Evolutionary conservation across 192 early-diverging fungal genomes (phyloP).

Genomic region (Chytriomyces sp.): DNA sequence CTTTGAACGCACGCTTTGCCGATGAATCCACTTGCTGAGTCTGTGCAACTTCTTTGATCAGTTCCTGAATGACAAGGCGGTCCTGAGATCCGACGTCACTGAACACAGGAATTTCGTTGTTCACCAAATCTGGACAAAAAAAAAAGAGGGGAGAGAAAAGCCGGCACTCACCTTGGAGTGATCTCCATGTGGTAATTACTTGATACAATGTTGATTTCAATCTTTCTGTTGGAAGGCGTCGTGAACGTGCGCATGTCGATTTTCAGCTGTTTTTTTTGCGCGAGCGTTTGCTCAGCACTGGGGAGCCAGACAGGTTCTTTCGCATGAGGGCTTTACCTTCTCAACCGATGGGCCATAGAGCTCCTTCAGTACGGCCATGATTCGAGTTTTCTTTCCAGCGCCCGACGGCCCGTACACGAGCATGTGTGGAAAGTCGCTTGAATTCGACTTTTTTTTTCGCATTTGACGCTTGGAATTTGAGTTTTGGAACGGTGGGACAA

Average conservation of each 20-base stretch:
- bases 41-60: slow-evolving; percentile 97
- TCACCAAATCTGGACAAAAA: not conserved
- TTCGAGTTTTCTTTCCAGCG: slow-evolving; percentile 95
- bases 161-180: slow-evolving; percentile 77
- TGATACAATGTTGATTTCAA: slow-evolving; percentile 84
- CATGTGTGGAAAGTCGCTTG: slow-evolving; percentile 91
- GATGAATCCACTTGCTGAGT: slow-evolving; percentile 86
- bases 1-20: slow-evolving; percentile 86
- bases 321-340: slow-evolving; percentile 63
- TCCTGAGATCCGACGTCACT: slow-evolving; percentile 97
- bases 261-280: slow-evolving; percentile 68
- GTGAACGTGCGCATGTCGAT: slow-evolving; percentile 84
- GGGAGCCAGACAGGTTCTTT: not conserved
- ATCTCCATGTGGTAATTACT: slow-evolving; percentile 98
- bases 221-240: slow-evolving; percentile 83
- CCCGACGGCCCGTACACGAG: slow-evolving; percentile 96
- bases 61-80: slow-evolving; percentile 88
- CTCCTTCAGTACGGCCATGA: slow-evolving; percentile 82
- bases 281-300: slow-evolving; percentile 13
- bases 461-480: not conserved
- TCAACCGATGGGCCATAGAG: slow-evolving; percentile 90
- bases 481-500: not conserved
- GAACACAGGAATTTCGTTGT: not conserved
- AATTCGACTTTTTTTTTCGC: slow-evolving; percentile 41
- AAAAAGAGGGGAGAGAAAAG: not conserved